Evolutionary conservation across 768 basidiomycete genomes (phyloP).

Genomic region (Baorangia bicolor): DNA sequence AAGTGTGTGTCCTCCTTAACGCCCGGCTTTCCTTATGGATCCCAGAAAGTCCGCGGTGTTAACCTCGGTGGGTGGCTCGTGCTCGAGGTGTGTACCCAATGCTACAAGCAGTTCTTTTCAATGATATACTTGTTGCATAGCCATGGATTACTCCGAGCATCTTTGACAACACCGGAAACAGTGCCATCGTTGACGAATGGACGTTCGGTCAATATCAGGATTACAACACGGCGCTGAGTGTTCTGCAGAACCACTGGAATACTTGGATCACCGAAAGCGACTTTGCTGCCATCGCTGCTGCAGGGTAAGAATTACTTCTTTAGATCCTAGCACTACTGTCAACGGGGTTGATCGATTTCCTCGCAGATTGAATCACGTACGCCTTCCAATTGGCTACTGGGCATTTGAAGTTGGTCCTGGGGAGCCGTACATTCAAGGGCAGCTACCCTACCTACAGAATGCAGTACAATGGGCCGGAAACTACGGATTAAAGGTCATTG

Average conservation of each 20-base stretch:
- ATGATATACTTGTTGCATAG: slow-evolving; percentile 47
- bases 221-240: slow-evolving; percentile 44
- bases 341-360: slow-evolving; percentile 5
- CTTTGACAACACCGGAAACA: slow-evolving; percentile 55
- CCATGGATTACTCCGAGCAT: slow-evolving; percentile 81
- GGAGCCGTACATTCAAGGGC: slow-evolving; percentile 78
- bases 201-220: slow-evolving; percentile 70
- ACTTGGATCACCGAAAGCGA: slow-evolving; percentile 85
- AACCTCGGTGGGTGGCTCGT: slow-evolving; percentile 74
- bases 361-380: slow-evolving; percentile 75
- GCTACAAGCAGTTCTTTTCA: not conserved
- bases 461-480: slow-evolving; percentile 70
- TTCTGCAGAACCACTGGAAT: slow-evolving; percentile 69
- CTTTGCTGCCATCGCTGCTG: slow-evolving; percentile 69
- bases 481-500: slow-evolving; percentile 73
- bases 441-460: slow-evolving; percentile 63
- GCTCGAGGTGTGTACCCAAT: slow-evolving; percentile 40
- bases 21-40: slow-evolving; percentile 71
- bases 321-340: not conserved
- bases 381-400: slow-evolving; percentile 89
- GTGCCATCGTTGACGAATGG: slow-evolving; percentile 69
- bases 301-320: slow-evolving; percentile 49
- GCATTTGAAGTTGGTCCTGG: slow-evolving; percentile 77
- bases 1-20: slow-evolving; percentile 34
- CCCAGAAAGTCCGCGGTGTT: slow-evolving; percentile 74